Percentiles rank a stretch among this genome's conserved stretches.
These are phyloP conservation scores for Lepidium sativum DNA, from an alignment of 345 rosid species.

Conservation along the genomic window DNA sequence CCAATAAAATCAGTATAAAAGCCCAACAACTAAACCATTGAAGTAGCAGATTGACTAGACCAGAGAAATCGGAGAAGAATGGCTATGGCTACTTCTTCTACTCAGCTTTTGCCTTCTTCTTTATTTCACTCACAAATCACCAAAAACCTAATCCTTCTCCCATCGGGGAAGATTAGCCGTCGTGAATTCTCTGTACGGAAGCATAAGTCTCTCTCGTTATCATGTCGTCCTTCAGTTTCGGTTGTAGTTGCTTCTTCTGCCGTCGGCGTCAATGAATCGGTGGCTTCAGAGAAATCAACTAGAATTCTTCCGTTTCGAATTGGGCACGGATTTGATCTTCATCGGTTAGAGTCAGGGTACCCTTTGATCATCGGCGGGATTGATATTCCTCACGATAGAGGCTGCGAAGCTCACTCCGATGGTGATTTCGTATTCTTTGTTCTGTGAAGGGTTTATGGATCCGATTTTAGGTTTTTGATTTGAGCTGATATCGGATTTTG, in stretches of 20 bases:
- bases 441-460: not conserved
- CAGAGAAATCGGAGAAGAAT: slow-evolving; percentile 9
- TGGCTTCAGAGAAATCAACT: slow-evolving; percentile 30
- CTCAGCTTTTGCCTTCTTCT: slow-evolving; percentile 12
- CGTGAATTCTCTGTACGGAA: slow-evolving; percentile 3
- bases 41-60: not conserved
- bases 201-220: slow-evolving; percentile 8
- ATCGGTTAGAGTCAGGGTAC: slow-evolving; percentile 83
- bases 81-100: slow-evolving; percentile 47
- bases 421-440: not conserved
- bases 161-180: not conserved
- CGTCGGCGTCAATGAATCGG: slow-evolving; percentile 36
- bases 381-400: slow-evolving; percentile 84
- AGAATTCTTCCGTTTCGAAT: slow-evolving; percentile 74
- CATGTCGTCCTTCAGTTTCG: slow-evolving; percentile 22
- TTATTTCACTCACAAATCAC: slow-evolving; percentile 14
- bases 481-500: slow-evolving; percentile 8
- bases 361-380: slow-evolving; percentile 95
- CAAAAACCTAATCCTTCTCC: slow-evolving; percentile 11
- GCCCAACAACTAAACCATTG: not conserved
- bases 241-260: slow-evolving; percentile 37
- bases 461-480: not conserved
- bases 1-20: not conserved
- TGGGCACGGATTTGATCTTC: slow-evolving; percentile 97
- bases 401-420: slow-evolving; percentile 99